Evolutionary conservation across 305 asterid species (phyloP), one percentile per base, ranked within the genome.

Genomic region (Withania somnifera): DNA sequence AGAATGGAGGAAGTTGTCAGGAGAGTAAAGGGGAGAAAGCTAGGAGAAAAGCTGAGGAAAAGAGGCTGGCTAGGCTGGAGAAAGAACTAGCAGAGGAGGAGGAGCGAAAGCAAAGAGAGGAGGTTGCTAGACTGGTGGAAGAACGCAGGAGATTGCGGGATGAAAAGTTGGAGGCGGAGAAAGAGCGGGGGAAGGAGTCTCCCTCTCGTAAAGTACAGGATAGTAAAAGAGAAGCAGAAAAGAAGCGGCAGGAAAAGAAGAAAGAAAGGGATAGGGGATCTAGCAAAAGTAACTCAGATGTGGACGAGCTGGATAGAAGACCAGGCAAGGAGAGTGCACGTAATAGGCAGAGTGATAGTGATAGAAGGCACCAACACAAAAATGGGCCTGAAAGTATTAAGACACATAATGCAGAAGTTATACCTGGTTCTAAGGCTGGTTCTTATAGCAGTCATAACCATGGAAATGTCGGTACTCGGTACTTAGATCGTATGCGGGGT

Each of bases 91-190:
- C 92, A 82, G 99, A 96, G 89, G 98, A 94, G 89, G 99, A 96
- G 89, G 98, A 96, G 90, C 90, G 95, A 88, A 94, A 93, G 91
- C 99, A 96, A 89, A 91, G 97, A 84, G 98, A 95, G 85, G 98
- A 95, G 86, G 97, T 93, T n/a, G 97, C 98, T 34, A 90, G 93
- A 85, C 85, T 96, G 89, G 99, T 96, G 34, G 99, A 96, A 88
- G 99, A 94, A 85, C 92, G 90, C 24, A 90, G 99, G 89, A 92
- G 87, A 84, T 80, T 93, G 89, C 91, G 98, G 15, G 98, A 90
- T 83, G 97, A 89, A 88, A 90, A 87, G 84, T 77, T 84, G 87
- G 98, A 89, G 86, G 95, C 93, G 77, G 98, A 91, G 87, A 94
- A 90, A 81, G 98, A 94, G 42, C 86, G 88, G 61, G 93, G 92